phyloP scores from a whole-genome alignment of 352 stramenopile species.

The Blastocystis sp. region DNA sequence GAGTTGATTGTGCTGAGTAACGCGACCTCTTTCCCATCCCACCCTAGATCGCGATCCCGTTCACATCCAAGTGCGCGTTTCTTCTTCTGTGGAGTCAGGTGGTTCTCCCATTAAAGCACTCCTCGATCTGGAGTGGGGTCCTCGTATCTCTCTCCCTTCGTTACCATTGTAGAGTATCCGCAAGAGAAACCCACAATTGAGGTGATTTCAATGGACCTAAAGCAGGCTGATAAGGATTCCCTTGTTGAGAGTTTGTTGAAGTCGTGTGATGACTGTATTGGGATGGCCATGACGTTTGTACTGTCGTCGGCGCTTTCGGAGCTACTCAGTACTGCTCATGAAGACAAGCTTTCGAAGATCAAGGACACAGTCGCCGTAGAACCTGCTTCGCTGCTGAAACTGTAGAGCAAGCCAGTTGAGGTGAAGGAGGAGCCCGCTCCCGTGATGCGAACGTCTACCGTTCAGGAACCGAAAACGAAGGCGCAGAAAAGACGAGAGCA shows the following conservation, averaged over 20 bases:
- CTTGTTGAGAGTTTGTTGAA: neutral
- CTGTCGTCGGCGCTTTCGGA: neutral
- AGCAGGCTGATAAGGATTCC: neutral
- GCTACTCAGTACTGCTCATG: neutral
- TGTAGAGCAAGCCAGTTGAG: neutral
- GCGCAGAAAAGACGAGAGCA: conserved; percentile 18
- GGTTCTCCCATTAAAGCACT: conserved; percentile 24
- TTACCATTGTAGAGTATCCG: neutral
- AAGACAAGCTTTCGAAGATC: neutral
- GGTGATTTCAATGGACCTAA: conserved; percentile 31
- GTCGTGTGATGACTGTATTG: conserved; percentile 5
- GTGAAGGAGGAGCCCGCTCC: neutral
- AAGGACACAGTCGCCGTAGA: neutral
- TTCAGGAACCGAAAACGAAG: conserved; percentile 31
- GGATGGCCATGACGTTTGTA: conserved; percentile 40
- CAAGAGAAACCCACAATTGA: neutral
- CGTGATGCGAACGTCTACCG: neutral
- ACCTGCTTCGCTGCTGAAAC: neutral
- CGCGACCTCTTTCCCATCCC: no score
- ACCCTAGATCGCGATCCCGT: neutral
- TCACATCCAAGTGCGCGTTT: conserved; percentile 17
- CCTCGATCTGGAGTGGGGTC: conserved; percentile 36
- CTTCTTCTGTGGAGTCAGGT: neutral
- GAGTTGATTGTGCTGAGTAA: conserved; percentile 3
- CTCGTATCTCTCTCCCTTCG: neutral